Evolutionary conservation across 1,139 yeast genomes (phyloP).

Genomic region (Blastobotrys capitulatus): DNA sequence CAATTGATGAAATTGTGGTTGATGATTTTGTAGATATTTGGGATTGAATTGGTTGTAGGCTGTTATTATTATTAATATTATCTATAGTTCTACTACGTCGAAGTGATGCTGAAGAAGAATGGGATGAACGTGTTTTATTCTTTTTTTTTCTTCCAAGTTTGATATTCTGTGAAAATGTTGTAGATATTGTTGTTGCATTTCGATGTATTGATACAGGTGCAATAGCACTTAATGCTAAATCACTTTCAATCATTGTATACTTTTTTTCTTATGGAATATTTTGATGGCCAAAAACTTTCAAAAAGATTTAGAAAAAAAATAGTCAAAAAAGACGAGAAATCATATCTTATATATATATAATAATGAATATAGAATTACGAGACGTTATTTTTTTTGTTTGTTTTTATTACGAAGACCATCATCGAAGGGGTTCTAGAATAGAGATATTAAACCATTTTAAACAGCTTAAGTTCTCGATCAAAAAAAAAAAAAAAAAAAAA

Average conservation of each 20-base stretch:
- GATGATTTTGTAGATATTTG: neutral
- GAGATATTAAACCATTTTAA: no score
- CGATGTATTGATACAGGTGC: neutral
- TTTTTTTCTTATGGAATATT: no score
- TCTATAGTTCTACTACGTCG: neutral
- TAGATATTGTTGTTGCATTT: neutral
- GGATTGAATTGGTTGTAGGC: no score
- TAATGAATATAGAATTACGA: neutral
- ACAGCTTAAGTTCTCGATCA: neutral
- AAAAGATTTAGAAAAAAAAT: no score
- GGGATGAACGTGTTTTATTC: neutral
- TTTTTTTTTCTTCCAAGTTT: neutral
- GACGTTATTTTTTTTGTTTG: no score
- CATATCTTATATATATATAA: neutral
- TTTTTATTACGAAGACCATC: no score
- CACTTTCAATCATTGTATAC: neutral
- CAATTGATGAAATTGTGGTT: neutral
- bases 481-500: neutral
- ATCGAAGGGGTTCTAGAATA: neutral
- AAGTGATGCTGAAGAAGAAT: no score
- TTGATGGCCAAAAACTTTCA: no score
- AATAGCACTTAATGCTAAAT: neutral
- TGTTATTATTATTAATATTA: neutral
- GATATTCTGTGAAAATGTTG: neutral
- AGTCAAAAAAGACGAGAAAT: no score